Evolutionary conservation across 805 yeast species (phyloP).

Genomic region (Sungouiozyma intestinalis): DNA sequence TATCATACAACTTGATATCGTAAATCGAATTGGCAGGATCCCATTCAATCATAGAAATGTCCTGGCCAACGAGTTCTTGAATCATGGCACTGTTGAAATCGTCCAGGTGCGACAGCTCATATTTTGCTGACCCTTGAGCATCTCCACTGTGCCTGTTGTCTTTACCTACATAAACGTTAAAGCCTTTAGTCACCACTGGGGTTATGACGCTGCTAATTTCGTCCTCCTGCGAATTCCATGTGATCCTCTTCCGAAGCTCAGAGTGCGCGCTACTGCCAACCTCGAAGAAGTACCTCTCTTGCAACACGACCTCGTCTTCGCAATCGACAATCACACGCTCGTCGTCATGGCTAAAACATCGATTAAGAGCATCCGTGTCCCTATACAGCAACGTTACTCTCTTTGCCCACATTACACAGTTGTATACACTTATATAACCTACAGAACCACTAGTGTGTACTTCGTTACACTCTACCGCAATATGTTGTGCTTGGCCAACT

Average conservation of each 20-base stretch:
- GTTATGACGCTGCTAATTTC: conserved; percentile 3
- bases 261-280: background rate
- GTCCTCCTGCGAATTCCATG: conserved; percentile 8
- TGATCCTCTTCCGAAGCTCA: conserved; percentile 5
- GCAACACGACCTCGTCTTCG: conserved; percentile 8
- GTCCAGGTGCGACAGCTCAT: conserved; percentile 3
- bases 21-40: conserved; percentile 4
- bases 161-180: conserved; percentile 10
- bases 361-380: conserved; percentile 9
- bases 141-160: background rate
- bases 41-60: background rate
- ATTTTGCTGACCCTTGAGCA: conserved; percentile 3
- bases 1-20: conserved; percentile 7
- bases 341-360: conserved; percentile 7
- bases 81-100: background rate
- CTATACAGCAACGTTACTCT: conserved; percentile 15
- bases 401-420: conserved; percentile 1
- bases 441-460: too few relatives aligned
- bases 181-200: conserved; percentile 10
- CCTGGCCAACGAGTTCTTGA: background rate
- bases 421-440: too few relatives aligned
- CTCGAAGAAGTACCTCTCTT: conserved; percentile 7
- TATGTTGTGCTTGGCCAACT: too few relatives aligned
- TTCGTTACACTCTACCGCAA: too few relatives aligned
- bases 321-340: conserved; percentile 12